A percentile compares a stretch with the other conserved stretches of the same genome.
Evolutionary conservation across 2,329 filamentous ascomycete genomes (phyloP).

Genomic region (Penicillium crustosum): DNA sequence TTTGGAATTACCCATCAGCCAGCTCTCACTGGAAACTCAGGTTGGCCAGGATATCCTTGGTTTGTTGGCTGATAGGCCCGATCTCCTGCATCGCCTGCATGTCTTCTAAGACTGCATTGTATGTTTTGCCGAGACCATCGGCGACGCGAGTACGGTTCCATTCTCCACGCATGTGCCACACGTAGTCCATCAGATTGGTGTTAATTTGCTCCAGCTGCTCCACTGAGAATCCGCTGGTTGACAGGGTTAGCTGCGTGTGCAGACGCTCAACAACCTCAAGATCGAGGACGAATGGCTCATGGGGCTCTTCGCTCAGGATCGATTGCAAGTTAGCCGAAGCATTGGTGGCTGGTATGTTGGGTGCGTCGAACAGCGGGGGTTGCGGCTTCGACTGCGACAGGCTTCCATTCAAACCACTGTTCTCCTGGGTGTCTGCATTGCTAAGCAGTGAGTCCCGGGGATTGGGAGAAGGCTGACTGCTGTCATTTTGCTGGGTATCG

Average conservation of each 20-base stretch:
- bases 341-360: constrained; percentile 27
- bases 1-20: not conserved
- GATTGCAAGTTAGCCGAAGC: constrained; percentile 33
- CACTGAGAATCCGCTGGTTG: constrained; percentile 76
- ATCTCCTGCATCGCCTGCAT: constrained; percentile 57
- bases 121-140: constrained; percentile 62
- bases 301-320: constrained; percentile 34
- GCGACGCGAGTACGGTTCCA: constrained; percentile 81
- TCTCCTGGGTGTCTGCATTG: constrained; percentile 28
- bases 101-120: constrained; percentile 65
- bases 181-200: constrained; percentile 81
- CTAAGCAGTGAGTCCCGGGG: constrained; percentile 26
- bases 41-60: constrained; percentile 32
- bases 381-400: constrained; percentile 41
- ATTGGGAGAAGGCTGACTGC: constrained; percentile 35
- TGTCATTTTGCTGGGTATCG: constrained; percentile 59
- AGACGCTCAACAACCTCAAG: constrained; percentile 56
- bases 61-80: constrained; percentile 36
- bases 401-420: constrained; percentile 33
- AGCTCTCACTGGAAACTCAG: constrained; percentile 18
- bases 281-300: constrained; percentile 44
- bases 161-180: constrained; percentile 77
- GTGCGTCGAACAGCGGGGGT: constrained; percentile 42
- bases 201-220: constrained; percentile 96
- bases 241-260: constrained; percentile 62